Evolutionary conservation across 345 rosid species (phyloP).

Genomic region (Sonneratia caseolaris): DNA sequence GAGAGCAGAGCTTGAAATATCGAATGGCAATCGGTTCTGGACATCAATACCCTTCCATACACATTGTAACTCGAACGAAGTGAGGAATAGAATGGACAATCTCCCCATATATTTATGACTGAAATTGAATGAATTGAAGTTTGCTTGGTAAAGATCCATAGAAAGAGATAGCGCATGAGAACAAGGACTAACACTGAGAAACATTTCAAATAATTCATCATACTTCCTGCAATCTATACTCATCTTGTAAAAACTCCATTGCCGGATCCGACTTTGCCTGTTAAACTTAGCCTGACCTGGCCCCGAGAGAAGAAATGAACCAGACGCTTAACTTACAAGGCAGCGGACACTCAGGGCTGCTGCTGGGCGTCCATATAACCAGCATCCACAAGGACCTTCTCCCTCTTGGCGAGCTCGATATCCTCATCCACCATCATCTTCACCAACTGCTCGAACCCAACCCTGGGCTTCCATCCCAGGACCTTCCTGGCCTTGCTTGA

Average conservation of each 20-base stretch:
- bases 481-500: constrained; percentile 43
- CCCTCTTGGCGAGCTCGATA: constrained; percentile 70
- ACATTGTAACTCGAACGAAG: too few relatives aligned
- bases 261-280: not conserved
- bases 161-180: not conserved
- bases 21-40: not conserved
- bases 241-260: not conserved
- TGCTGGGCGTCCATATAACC: constrained; percentile 82
- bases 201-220: not conserved
- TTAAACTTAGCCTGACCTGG: not conserved
- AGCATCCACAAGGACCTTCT: constrained; percentile 91
- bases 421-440: constrained; percentile 93
- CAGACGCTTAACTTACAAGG: not conserved
- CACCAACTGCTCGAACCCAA: constrained; percentile 75
- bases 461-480: constrained; percentile 68
- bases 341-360: constrained; percentile 33
- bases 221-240: not conserved
- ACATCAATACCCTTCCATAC: too few relatives aligned
- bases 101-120: not conserved
- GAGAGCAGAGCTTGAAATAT: too few relatives aligned
- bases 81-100: not conserved
- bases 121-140: not conserved
- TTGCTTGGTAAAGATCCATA: not conserved
- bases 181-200: not conserved
- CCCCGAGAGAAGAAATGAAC: not conserved